Conservation (phyloP, 2,329 filamentous ascomycete species). For the Shiraia sp. region DNA sequence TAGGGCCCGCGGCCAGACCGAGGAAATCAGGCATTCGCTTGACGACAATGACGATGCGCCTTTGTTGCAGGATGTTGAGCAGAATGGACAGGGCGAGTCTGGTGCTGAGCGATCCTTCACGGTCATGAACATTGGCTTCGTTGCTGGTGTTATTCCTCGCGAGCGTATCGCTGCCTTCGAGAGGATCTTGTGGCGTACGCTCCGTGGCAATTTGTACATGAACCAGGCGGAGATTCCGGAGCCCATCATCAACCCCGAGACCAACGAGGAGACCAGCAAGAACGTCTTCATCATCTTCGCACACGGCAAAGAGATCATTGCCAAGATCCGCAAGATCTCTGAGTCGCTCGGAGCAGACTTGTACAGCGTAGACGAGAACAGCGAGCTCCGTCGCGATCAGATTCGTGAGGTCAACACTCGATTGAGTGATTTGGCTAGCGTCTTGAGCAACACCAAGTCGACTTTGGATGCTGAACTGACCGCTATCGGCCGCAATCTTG, state of each 20-base stretch:
- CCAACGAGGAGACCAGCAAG: constrained; percentile 91
- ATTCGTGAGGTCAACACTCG: constrained; percentile 96
- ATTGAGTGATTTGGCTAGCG: constrained; percentile 86
- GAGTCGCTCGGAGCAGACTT: constrained; percentile 95
- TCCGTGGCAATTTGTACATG: constrained; percentile 99
- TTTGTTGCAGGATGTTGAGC: constrained; percentile 88
- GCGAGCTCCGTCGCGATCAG: constrained; percentile 91
- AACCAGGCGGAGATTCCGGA: constrained; percentile 99
- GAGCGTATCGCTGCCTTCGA: constrained; percentile 95
- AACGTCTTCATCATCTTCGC: constrained; percentile 99
- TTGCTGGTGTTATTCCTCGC: constrained; percentile 90
- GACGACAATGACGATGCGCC: constrained; percentile 86
- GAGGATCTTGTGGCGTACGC: constrained; percentile 94
- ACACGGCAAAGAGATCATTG: constrained; percentile 95
- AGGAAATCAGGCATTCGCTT: constrained; percentile 90
- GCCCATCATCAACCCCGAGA: constrained; percentile 85
- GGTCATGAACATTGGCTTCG: constrained; percentile 98
- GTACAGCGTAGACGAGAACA: constrained; percentile 97
- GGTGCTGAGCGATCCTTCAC: constrained; percentile 85
- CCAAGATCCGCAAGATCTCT: constrained; percentile 98
- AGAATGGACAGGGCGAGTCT: constrained; percentile 69
- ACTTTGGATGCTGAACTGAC: constrained; percentile 91
- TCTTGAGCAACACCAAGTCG: constrained; percentile 91
- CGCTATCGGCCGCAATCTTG: constrained; percentile 88
- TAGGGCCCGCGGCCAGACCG: constrained; percentile 90